These are phyloP conservation scores for Passiflora organensis DNA, from an alignment of 345 rosid species.

Conservation along the genomic window DNA sequence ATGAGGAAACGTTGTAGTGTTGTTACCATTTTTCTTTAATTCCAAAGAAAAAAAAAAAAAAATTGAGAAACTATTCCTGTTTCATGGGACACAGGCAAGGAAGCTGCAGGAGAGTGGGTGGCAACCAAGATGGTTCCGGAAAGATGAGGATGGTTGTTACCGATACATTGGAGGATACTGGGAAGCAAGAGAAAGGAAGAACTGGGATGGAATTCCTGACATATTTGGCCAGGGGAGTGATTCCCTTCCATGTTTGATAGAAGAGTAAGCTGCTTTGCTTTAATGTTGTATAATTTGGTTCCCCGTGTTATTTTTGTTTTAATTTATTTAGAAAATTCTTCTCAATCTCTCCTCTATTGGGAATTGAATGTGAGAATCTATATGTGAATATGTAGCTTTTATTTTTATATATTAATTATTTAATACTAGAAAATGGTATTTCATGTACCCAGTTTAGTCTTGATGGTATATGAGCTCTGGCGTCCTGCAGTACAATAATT, in stretches of 20 bases:
- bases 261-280: constrained; percentile 28
- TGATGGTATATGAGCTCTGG: no score
- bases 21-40: neutral
- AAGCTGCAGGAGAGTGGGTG: constrained; percentile 96
- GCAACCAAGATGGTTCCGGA: constrained; percentile 91
- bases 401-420: no score
- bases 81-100: constrained; percentile 64
- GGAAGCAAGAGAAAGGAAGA: constrained; percentile 72
- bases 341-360: neutral
- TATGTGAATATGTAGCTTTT: no score
- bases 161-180: constrained; percentile 81
- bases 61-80: constrained; percentile 1
- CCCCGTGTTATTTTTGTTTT: neutral
- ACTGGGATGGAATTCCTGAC: constrained; percentile 65
- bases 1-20: neutral
- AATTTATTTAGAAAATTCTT: neutral
- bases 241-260: constrained; percentile 24
- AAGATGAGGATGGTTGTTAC: constrained; percentile 86
- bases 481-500: no score
- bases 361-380: no score
- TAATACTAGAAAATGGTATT: no score
- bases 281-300: neutral
- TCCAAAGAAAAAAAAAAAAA: neutral
- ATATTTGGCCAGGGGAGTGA: constrained; percentile 66
- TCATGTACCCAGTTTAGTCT: no score